These are phyloP conservation scores for Solanum dulcamara DNA, from an alignment of 257 asterid species.

Conservation along the genomic window DNA sequence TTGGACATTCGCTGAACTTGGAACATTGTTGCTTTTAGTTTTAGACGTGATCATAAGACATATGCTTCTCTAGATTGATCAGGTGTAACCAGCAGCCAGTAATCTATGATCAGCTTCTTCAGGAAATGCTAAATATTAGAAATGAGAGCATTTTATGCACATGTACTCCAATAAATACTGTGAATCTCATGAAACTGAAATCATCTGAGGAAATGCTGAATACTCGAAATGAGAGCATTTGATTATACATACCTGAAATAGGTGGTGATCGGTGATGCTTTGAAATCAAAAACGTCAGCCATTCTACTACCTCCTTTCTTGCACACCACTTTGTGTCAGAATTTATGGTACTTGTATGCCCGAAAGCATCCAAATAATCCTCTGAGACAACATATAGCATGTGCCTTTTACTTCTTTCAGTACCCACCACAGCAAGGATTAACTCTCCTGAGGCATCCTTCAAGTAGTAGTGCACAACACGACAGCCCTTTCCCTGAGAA, in stretches of 20 bases:
- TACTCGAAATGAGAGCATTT: no score
- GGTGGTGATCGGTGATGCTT: constrained; percentile 9
- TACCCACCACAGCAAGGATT: not conserved
- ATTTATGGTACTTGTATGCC: not conserved
- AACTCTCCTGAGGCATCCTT: not conserved
- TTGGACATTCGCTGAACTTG: not conserved
- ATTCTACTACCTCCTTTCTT: constrained; percentile 22
- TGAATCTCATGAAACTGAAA: not conserved
- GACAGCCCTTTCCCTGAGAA: constrained; percentile 7
- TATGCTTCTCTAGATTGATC: no score
- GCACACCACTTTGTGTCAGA: constrained; percentile 29
- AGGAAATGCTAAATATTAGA: no score
- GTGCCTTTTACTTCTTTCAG: not conserved
- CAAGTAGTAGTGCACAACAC: not conserved
- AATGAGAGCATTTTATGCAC: not conserved
- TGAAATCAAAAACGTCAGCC: constrained; percentile 22
- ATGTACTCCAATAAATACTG: not conserved
- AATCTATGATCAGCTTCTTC: no score
- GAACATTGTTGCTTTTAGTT: not conserved
- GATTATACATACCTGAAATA: constrained; percentile 29
- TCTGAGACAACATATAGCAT: no score
- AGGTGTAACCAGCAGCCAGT: not conserved
- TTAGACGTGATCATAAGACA: not conserved
- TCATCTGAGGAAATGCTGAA: no score
- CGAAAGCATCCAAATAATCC: not conserved